Evolutionary conservation across 78 protist genomes (phyloP), one percentile per base, ranked within the genome.

Genomic region (Dictyostelium purpureum): DNA sequence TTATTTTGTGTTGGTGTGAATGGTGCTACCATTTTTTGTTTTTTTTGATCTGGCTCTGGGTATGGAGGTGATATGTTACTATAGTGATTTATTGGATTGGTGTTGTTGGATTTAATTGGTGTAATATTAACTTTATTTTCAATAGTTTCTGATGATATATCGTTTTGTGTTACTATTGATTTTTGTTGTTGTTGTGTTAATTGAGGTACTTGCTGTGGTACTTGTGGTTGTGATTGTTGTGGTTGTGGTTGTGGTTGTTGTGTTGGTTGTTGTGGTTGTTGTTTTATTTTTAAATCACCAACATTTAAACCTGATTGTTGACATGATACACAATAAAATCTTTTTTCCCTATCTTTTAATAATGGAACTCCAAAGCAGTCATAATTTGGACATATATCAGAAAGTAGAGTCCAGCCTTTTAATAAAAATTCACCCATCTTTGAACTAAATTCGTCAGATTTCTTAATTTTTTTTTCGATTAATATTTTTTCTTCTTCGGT

Each of bases 321-420:
- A 73, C 92, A 85, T 43, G 92, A 85, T 28, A 85, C 74, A 85
- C 92, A 85, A 73, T 45, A 43, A 45, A 31, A 85, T n/a, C 49
- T 42, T 37, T 85, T 70, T 57, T 85, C 92, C 73, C 82, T 85
- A 35, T 85, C 82, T 85, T 77, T 85, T 74, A 85, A 56, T 59
- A 85, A 52, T 2, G 92, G 92, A 18, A 61, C 79, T 45, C 82
- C 92, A 33, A 19, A 73, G 45, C 92, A 85, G 16, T 73, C 76
- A 19, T 45, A 19, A 47, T 85, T 85, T 70, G 92, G 92, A 63
- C 92, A 85, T n/a, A 51, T 47, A 85, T 85, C 92, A 33, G 65
- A 42, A 10, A 85, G 61, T 61, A 85, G 52, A 33, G 82, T 26
- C 92, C 92, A 85, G 26, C 92, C 92, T 38, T 42, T 42, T 47